A percentile compares a stretch with the other conserved stretches of the same genome.
These are phyloP conservation scores for Chenopodium suecicum DNA, from an alignment of 148 eudicot genomes.

Conservation along the genomic window DNA sequence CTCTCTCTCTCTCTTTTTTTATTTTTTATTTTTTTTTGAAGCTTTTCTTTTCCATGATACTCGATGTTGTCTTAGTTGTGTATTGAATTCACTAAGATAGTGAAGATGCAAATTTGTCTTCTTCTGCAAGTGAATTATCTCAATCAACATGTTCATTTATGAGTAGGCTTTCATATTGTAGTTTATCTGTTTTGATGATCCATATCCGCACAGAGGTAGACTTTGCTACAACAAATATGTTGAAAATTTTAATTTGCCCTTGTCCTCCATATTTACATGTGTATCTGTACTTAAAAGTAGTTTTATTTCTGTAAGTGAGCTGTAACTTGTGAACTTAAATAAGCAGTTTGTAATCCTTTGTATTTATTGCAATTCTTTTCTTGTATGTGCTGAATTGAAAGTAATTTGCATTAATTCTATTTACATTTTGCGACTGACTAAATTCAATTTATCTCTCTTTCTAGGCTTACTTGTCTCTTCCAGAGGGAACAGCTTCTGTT, in stretches of 20 bases:
- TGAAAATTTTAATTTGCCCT: background rate
- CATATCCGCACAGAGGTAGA: background rate
- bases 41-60: background rate
- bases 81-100: background rate
- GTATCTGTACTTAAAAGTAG: background rate
- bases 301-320: background rate
- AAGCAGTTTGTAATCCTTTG: background rate
- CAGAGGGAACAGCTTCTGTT: conserved; percentile 99
- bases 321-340: background rate
- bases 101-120: background rate
- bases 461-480: conserved; percentile 98
- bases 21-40: background rate
- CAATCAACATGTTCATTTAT: background rate
- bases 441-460: conserved; percentile 15
- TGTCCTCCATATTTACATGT: background rate
- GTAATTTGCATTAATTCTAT: background rate
- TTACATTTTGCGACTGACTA: conserved; percentile 10
- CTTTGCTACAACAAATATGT: background rate
- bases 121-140: background rate
- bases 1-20: no score
- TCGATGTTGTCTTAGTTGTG: background rate
- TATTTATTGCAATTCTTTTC: background rate
- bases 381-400: background rate
- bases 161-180: background rate
- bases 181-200: background rate